Percentiles rank a stretch among this genome's conserved stretches.
These are phyloP conservation scores for Farysia itapuensis DNA, from an alignment of 1,284 basidiomycete species.

Conservation along the genomic window DNA sequence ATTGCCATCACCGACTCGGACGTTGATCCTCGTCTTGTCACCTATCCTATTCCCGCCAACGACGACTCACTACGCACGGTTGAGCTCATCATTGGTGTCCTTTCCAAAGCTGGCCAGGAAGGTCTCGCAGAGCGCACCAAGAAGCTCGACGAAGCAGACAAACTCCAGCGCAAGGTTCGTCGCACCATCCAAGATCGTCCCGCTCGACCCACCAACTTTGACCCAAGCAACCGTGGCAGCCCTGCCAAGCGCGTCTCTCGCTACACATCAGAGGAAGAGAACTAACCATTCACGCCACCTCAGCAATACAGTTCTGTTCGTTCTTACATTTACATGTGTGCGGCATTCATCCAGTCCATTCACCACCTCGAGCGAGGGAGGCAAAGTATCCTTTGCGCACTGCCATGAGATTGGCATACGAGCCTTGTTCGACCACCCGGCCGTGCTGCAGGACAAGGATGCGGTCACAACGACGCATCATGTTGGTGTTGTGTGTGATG, in stretches of 20 bases:
- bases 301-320: too few species aligned
- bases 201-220: constrained; percentile 27
- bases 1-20: constrained; percentile 83
- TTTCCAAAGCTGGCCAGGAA: constrained; percentile 78
- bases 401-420: constrained; percentile 70
- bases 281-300: too few species aligned
- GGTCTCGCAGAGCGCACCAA: constrained; percentile 40
- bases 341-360: constrained; percentile 71
- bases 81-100: constrained; percentile 83
- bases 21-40: constrained; percentile 91
- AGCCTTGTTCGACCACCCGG: constrained; percentile 75
- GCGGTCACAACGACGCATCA: constrained; percentile 89
- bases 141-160: constrained; percentile 44
- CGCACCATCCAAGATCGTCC: constrained; percentile 7
- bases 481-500: constrained; percentile 86
- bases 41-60: constrained; percentile 97
- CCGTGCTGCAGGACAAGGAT: constrained; percentile 81
- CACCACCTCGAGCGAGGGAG: constrained; percentile 78
- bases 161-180: constrained; percentile 34
- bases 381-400: constrained; percentile 75
- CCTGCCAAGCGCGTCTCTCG: too few species aligned
- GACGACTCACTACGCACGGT: constrained; percentile 89
- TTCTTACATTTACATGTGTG: too few species aligned
- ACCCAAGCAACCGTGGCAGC: constrained; percentile 25
- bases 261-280: too few species aligned